Base-by-base conservation (phyloP, 1,139 yeast genomes). In the Ogataea hybrid region DNA sequence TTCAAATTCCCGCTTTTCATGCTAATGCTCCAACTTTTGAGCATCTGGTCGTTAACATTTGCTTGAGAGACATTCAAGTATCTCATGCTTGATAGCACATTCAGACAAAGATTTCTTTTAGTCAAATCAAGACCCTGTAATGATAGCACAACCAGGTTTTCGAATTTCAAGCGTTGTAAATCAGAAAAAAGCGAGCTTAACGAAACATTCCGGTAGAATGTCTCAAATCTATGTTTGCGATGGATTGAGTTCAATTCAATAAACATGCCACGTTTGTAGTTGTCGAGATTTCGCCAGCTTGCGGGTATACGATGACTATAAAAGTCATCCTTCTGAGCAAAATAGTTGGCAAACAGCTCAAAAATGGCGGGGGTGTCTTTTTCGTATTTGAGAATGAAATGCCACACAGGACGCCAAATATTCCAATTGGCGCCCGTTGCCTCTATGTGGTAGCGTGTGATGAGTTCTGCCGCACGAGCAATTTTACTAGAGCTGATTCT, bases 341-440 rank as follows among this genome's bases (percentile, higher is more conserved):
- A 63, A 2, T 31, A 44, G 4, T 49, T 29, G 1, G 59, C 63
- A 47, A 64, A 63, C 12, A 54, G 17, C n/a, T 44, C 42, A 42
- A 59, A 63, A 1, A 59, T 12, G 2, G 34, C 25, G 20, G 61
- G 63, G 1, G 55, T 46, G 41, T 64, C 69, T 8, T 47, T 39
- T 28, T 58, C 57, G 47, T 53, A 51, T 3, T 40, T 12, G 27
- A 58, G 42, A 5, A 62, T 52, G 39, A 44, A 48, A 1, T 43
- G 12, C 69, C 69, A 64, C 1, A 63, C 64, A 2, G 17, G 28
- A 10, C 32, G 25, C 67, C 67, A 62, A 9, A 50, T 32, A n/a
- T 28, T 34, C 36, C 53, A 42, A 58, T 35, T 51, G 6, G 25
- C n/a, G 7, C 35, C 18, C 0, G 52, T 48, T 3, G 54, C 37